phyloP scores from a whole-genome alignment of 2,329 filamentous ascomycete species.

The Pseudogymnoascus sp. region DNA sequence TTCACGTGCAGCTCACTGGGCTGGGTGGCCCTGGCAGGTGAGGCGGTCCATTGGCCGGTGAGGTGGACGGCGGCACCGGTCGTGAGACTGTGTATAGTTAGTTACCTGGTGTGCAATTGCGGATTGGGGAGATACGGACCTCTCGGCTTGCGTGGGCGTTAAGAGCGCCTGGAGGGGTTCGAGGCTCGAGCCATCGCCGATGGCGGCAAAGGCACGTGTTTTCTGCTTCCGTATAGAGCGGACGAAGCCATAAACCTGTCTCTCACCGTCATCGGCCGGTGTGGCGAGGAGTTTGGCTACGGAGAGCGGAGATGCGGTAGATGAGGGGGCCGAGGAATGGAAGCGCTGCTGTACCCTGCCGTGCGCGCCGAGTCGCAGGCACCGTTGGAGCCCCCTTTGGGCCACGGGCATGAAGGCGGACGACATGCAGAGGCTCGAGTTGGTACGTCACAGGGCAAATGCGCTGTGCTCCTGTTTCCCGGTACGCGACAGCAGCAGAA shows the following conservation, averaged over 20 bases:
- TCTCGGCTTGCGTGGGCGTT: slow-evolving; percentile 23
- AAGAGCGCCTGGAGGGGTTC: slow-evolving; percentile 57
- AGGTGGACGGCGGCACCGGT: slow-evolving; percentile 75
- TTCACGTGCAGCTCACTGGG: slow-evolving; percentile 73
- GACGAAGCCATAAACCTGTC: slow-evolving; percentile 69
- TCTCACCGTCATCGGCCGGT: slow-evolving; percentile 38
- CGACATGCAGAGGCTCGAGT: slow-evolving; percentile 4
- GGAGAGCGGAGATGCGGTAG: slow-evolving; percentile 34
- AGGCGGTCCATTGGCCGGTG: slow-evolving; percentile 68
- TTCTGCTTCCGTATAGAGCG: slow-evolving; percentile 84
- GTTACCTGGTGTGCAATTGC: slow-evolving; percentile 6
- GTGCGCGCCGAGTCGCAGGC: slow-evolving; percentile 10
- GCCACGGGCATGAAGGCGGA: slow-evolving; percentile 9
- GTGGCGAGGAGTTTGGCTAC: slow-evolving; percentile 51
- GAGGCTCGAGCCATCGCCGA: slow-evolving; percentile 81
- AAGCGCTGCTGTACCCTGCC: slow-evolving; percentile 13
- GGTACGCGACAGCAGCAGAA: background rate
- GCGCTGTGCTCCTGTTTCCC: background rate
- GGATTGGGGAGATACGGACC: slow-evolving; percentile 17
- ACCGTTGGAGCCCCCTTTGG: slow-evolving; percentile 9
- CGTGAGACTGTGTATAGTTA: slow-evolving; percentile 52
- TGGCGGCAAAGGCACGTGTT: slow-evolving; percentile 68
- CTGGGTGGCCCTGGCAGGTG: slow-evolving; percentile 58
- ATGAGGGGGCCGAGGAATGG: slow-evolving; percentile 24
- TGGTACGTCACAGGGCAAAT: slow-evolving; percentile 7